Base-by-base conservation (phyloP, 2,329 filamentous ascomycete species). In the Neonectria coccinea region DNA sequence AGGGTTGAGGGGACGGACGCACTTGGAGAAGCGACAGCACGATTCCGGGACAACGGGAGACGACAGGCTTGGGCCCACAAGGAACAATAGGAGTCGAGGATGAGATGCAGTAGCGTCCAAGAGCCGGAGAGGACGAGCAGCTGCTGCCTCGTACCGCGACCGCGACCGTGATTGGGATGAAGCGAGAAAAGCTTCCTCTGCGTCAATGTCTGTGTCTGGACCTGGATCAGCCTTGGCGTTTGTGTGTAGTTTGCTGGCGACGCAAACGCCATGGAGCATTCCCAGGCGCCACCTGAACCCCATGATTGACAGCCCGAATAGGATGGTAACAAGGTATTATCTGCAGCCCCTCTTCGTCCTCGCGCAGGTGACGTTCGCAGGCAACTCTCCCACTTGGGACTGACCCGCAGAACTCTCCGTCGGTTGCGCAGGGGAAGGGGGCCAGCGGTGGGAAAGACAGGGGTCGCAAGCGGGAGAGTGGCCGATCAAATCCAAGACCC, bases 61-160 rank as follows among this genome's bases (percentile, higher is more conserved):
- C 48, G 39, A 33, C 48, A 25, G 31, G 10, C 18, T 59, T 54
- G 54, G 60, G 51, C 48, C 64, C 64, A 63, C 68, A 52, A 45
- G 47, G 53, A 67, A 20, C 41, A 64, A 65, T 52, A 67, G 61
- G 61, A 67, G 64, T 59, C 64, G 51, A 66, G 67, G 67, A 69
- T 69, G 66, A 70, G 66, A n/a, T 69, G 66, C 68, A 68, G 68
- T 68, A 68, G 67, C 44, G 64, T 44, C 41, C 29, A n/a, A 5
- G 12, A 45, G 57, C 22, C 36, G 22, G 54, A 45, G 42, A 14
- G 27, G n/a, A 12, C 25, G 25, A 25, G 25, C 25, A 5, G 25
- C 25, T 25, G 25, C 25, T 25, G 36, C 36, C 33, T 39, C 36
- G 36, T 39, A 39, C 16, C 12, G 12, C 14, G 36, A 56, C 33